Conservation (phyloP, 805 yeast genomes). For the Wickerhamomyces ciferrii region DNA sequence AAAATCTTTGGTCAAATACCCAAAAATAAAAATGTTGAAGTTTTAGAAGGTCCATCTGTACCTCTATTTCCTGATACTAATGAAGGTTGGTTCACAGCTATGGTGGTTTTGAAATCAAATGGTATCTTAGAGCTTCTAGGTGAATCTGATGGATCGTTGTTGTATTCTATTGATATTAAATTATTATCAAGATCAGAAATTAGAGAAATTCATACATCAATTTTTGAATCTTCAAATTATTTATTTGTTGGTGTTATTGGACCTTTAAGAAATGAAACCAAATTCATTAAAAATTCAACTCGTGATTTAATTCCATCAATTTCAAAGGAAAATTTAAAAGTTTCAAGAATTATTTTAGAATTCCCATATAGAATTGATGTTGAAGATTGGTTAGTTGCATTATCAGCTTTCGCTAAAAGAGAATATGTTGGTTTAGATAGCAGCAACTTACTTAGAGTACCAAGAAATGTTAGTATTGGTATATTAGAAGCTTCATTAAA, state of each 20-base stretch:
- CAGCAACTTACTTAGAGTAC: slow-evolving; percentile 38
- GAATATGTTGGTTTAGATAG: slow-evolving; percentile 35
- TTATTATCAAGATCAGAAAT: slow-evolving; percentile 54
- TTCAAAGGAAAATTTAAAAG: slow-evolving; percentile 23
- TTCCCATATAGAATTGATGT: slow-evolving; percentile 66
- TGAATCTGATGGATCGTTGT: slow-evolving; percentile 57
- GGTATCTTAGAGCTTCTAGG: slow-evolving; percentile 56
- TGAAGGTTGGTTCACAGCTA: slow-evolving; percentile 69
- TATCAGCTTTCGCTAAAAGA: slow-evolving; percentile 55
- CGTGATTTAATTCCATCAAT: slow-evolving; percentile 12
- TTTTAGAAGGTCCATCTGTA: slow-evolving; percentile 11
- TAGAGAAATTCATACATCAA: slow-evolving; percentile 55
- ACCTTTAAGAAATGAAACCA: slow-evolving; percentile 38
- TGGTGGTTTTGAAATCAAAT: slow-evolving; percentile 62
- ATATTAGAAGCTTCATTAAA: slow-evolving; percentile 62
- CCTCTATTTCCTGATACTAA: slow-evolving; percentile 15
- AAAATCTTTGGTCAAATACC: slow-evolving; percentile 52
- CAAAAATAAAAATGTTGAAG: slow-evolving; percentile 12
- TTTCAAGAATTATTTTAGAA: slow-evolving; percentile 42
- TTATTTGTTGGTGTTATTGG: slow-evolving; percentile 53
- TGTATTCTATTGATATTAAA: slow-evolving; percentile 55
- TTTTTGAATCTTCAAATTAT: slow-evolving; percentile 53
- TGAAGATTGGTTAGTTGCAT: slow-evolving; percentile 73
- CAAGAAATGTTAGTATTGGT: slow-evolving; percentile 49
- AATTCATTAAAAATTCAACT: slow-evolving; percentile 5